phyloP scores from a whole-genome alignment of 2,329 filamentous ascomycete species.

The Eutypa lata region DNA sequence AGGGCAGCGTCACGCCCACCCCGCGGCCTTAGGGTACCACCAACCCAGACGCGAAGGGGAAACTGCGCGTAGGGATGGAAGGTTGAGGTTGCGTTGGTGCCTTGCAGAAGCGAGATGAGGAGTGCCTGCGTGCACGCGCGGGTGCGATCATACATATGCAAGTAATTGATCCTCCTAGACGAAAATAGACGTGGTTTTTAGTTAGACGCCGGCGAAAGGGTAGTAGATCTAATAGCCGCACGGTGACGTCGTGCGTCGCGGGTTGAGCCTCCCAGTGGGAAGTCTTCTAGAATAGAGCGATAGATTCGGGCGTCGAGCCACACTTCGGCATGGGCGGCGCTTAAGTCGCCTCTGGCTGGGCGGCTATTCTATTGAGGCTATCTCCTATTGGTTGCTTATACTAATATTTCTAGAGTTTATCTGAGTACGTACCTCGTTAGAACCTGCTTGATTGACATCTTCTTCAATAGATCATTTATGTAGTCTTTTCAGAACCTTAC shows the following conservation, averaged over 20 bases:
- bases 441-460: no score
- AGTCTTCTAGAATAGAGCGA: conserved; percentile 4
- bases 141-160: not conserved
- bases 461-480: no score
- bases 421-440: no score
- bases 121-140: conserved; percentile 18
- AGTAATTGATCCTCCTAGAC: not conserved
- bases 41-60: conserved; percentile 7
- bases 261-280: not conserved
- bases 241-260: not conserved
- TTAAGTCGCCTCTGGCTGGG: not conserved
- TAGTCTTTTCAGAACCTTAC: no score
- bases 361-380: not conserved
- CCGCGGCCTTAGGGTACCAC: conserved; percentile 9
- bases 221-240: not conserved
- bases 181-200: not conserved
- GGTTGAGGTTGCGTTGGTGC: conserved; percentile 14
- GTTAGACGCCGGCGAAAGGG: no score
- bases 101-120: conserved; percentile 21
- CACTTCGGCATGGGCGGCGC: not conserved
- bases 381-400: not conserved
- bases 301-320: not conserved
- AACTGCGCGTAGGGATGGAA: conserved; percentile 1
- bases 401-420: no score
- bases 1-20: conserved; percentile 20